These are phyloP conservation scores for Macrophomina tecta DNA, from an alignment of 2,329 filamentous ascomycete species.

Conservation along the genomic window DNA sequence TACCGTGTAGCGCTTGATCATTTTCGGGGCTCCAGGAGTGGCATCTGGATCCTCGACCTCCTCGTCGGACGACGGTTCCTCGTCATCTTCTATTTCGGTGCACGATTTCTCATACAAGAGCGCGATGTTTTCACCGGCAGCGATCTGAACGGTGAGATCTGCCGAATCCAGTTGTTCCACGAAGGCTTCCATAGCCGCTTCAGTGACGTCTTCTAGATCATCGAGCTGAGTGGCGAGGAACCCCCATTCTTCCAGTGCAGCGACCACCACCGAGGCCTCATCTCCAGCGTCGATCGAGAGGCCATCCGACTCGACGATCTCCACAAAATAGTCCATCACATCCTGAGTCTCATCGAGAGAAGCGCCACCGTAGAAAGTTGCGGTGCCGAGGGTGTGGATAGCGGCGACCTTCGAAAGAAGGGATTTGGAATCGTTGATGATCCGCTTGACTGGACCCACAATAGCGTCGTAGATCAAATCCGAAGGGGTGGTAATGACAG, in stretches of 20 bases:
- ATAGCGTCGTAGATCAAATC: conserved; percentile 70
- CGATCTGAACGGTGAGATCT: conserved; percentile 74
- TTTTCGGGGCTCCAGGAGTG: conserved; percentile 36
- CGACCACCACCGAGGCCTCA: conserved; percentile 71
- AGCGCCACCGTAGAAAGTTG: conserved; percentile 77
- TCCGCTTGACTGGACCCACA: conserved; percentile 63
- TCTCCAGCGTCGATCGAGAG: conserved; percentile 74
- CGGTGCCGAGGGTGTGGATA: conserved; percentile 75
- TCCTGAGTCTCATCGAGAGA: conserved; percentile 71
- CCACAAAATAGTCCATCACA: conserved; percentile 75
- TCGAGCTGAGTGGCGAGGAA: conserved; percentile 79
- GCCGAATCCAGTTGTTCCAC: conserved; percentile 83
- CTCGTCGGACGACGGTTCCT: conserved; percentile 55
- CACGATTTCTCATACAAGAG: conserved; percentile 79
- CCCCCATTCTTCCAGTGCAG: conserved; percentile 79
- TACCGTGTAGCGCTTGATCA: conserved; percentile 70
- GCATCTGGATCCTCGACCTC: conserved; percentile 47
- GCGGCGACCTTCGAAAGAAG: conserved; percentile 69
- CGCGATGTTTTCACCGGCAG: conserved; percentile 80
- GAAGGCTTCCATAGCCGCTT: conserved; percentile 77
- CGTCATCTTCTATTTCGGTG: conserved; percentile 63
- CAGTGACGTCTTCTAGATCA: conserved; percentile 73
- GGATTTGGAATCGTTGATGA: conserved; percentile 71
- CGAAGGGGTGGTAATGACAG: conserved; percentile 70
- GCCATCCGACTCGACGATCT: conserved; percentile 81